phyloP scores from a whole-genome alignment of 495 filamentous ascomycete species.

The Talaromyces nanjingensis region DNA sequence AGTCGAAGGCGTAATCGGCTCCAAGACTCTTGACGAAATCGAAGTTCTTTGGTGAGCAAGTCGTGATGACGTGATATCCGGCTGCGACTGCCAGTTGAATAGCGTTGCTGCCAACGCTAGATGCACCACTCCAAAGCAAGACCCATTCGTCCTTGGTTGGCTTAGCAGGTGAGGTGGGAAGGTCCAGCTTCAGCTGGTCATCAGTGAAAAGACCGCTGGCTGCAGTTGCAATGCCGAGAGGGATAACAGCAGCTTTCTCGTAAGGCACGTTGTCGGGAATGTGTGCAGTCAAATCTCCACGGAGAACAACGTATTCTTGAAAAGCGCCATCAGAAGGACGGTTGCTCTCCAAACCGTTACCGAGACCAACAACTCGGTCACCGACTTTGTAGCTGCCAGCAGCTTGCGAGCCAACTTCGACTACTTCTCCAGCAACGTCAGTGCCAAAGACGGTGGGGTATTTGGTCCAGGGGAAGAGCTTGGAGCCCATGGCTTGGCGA shows the following conservation, averaged over 20 bases:
- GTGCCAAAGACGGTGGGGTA: slow-evolving; percentile 24
- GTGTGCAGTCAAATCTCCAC: slow-evolving; percentile 14
- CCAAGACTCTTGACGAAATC: slow-evolving; percentile 36
- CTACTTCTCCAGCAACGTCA: slow-evolving; percentile 36
- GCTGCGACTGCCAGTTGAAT: slow-evolving; percentile 34
- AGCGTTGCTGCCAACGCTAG: slow-evolving; percentile 32
- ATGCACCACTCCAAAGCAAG: slow-evolving; percentile 43
- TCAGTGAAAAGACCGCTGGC: slow-evolving; percentile 15
- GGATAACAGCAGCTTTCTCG: slow-evolving; percentile 32
- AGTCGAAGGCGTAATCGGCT: slow-evolving; percentile 38
- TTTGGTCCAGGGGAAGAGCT: slow-evolving; percentile 9
- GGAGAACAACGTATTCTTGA: slow-evolving; percentile 27
- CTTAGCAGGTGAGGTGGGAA: slow-evolving; percentile 2
- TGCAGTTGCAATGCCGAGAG: slow-evolving; percentile 26
- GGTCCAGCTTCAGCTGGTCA: background rate
- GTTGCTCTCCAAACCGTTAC: background rate
- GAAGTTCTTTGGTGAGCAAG: slow-evolving; percentile 36
- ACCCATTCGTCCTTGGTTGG: slow-evolving; percentile 9
- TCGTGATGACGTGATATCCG: slow-evolving; percentile 39
- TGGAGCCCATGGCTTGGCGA: slow-evolving; percentile 15
- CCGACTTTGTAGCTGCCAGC: slow-evolving; percentile 29
- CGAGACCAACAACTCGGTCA: slow-evolving; percentile 34
- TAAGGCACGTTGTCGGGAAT: slow-evolving; percentile 31
- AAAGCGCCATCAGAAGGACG: slow-evolving; percentile 34
- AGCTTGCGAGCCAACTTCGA: slow-evolving; percentile 22